These are phyloP conservation scores for Debaryomyces hansenii DNA, from an alignment of 805 yeast species.

Conservation along the genomic window DNA sequence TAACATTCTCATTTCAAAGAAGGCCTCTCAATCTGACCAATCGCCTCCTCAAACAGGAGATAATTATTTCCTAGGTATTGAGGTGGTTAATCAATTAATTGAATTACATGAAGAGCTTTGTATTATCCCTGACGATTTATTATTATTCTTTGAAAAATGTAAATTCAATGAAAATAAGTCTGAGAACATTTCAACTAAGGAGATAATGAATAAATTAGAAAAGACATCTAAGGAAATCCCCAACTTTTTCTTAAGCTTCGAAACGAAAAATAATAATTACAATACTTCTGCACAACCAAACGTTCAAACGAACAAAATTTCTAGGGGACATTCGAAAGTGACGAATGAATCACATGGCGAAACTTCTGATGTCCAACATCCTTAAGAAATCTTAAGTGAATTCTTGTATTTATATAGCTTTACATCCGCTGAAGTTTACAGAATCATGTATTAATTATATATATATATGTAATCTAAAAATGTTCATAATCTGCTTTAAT, in stretches of 20 bases:
- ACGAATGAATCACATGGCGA: slow-evolving; percentile 31
- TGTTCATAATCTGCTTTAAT: no score
- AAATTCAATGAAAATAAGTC: slow-evolving; percentile 28
- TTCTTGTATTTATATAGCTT: no score
- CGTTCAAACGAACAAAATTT: slow-evolving; percentile 29
- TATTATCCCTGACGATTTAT: slow-evolving; percentile 68
- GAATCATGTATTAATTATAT: no score
- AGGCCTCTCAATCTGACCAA: slow-evolving; percentile 24
- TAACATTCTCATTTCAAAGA: slow-evolving; percentile 70
- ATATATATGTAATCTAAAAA: no score
- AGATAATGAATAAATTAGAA: slow-evolving; percentile 33
- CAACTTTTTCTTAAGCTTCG: slow-evolving; percentile 22
- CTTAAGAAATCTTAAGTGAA: not conserved
- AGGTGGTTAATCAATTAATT: slow-evolving; percentile 81
- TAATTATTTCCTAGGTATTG: slow-evolving; percentile 84
- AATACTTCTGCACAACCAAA: slow-evolving; percentile 8
- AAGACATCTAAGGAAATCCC: slow-evolving; percentile 33
- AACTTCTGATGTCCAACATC: slow-evolving; percentile 16
- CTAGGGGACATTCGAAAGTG: slow-evolving; percentile 29
- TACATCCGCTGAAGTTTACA: no score
- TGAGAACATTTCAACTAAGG: slow-evolving; percentile 31
- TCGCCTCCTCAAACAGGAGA: slow-evolving; percentile 49
- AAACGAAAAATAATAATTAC: slow-evolving; percentile 5
- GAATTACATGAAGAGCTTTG: slow-evolving; percentile 78
- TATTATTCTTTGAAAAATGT: slow-evolving; percentile 48